These are phyloP conservation scores for Knufia petricola DNA, from an alignment of 2,329 filamentous ascomycete genomes.

Conservation along the genomic window DNA sequence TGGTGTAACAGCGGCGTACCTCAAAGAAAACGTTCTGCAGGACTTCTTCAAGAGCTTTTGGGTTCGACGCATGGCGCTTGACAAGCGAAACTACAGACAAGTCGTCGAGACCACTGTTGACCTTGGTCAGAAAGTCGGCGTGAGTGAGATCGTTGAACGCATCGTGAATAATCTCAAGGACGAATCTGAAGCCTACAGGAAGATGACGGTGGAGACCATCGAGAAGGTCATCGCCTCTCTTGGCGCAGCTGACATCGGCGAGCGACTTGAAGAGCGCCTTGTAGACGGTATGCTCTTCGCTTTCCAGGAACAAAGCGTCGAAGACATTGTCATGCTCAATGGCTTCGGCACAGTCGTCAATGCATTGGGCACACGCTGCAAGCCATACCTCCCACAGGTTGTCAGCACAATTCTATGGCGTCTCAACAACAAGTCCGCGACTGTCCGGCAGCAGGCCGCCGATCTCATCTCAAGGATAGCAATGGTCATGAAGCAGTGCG, in stretches of 20 bases:
- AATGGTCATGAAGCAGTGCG: conserved; percentile 98
- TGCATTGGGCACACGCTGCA: conserved; percentile 83
- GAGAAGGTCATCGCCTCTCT: conserved; percentile 92
- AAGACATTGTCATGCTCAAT: conserved; percentile 92
- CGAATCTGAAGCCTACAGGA: conserved; percentile 93
- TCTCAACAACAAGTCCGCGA: conserved; percentile 94
- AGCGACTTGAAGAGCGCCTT: conserved; percentile 82
- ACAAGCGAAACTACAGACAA: conserved; percentile 95
- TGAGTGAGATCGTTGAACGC: conserved; percentile 84
- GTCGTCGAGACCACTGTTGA: conserved; percentile 98
- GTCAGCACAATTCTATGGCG: conserved; percentile 94
- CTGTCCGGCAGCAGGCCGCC: conserved; percentile 90
- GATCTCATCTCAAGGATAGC: conserved; percentile 95
- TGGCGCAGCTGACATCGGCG: conserved; percentile 86
- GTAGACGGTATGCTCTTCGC: conserved; percentile 92
- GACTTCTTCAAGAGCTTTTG: conserved; percentile 99
- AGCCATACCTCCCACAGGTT: conserved; percentile 93
- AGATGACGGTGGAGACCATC: conserved; percentile 97
- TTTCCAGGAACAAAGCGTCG: conserved; percentile 96
- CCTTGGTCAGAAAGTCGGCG: conserved; percentile 94
- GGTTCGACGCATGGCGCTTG: conserved; percentile 91
- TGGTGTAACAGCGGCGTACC: conserved; percentile 85
- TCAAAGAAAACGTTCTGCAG: conserved; percentile 88
- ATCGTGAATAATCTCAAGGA: conserved; percentile 95
- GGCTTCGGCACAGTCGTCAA: conserved; percentile 98